These are phyloP conservation scores for Taiwanofungus camphoratus DNA, from an alignment of 1,284 basidiomycete species.

Conservation along the genomic window DNA sequence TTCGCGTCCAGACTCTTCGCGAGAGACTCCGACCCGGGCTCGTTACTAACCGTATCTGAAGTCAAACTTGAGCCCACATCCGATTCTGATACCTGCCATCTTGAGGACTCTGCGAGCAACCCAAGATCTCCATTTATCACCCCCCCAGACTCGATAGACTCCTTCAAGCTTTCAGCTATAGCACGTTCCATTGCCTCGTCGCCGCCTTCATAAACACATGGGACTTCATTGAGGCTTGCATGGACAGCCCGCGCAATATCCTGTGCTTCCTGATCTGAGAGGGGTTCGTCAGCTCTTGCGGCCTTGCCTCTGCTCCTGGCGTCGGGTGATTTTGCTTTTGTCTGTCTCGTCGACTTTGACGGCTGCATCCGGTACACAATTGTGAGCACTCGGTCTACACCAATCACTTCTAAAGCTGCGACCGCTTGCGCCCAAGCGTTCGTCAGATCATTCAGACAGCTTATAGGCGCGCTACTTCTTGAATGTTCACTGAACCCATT, in stretches of 20 bases:
- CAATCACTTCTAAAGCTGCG: constrained; percentile 29
- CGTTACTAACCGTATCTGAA: no score
- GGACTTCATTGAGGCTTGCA: constrained; percentile 52
- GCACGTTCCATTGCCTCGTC: constrained; percentile 18
- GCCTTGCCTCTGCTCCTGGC: background rate
- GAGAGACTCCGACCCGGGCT: no score
- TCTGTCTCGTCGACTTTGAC: constrained; percentile 5
- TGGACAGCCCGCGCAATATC: constrained; percentile 58
- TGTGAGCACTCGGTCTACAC: constrained; percentile 37
- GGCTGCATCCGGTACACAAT: constrained; percentile 46
- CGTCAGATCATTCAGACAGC: constrained; percentile 29
- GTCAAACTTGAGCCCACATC: no score
- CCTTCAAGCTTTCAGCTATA: constrained; percentile 18
- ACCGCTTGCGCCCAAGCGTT: constrained; percentile 28
- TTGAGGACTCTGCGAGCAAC: constrained; percentile 4
- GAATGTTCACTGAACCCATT: background rate
- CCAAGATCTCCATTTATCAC: constrained; percentile 2
- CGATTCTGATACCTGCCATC: no score
- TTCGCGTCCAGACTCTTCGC: no score
- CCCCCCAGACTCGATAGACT: constrained; percentile 5
- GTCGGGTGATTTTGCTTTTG: background rate
- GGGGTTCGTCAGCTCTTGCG: background rate
- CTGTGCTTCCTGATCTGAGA: constrained; percentile 26
- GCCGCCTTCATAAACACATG: constrained; percentile 11
- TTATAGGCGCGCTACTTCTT: background rate